Conservation (phyloP, 805 yeast species). For the Nakazawaea ambrosiae region DNA sequence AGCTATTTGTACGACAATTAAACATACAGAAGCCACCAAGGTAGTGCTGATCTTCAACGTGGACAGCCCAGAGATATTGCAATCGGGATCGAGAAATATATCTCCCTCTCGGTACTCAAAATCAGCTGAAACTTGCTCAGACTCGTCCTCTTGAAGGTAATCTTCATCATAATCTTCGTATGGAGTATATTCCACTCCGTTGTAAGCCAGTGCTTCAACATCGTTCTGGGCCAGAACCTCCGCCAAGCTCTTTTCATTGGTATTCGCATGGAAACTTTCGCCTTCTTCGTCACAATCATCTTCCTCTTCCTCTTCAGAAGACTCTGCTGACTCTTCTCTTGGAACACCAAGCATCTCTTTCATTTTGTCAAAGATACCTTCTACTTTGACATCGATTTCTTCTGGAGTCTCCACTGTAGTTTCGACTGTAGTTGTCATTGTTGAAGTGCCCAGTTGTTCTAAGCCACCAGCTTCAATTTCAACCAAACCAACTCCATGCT, state of each 20-base stretch:
- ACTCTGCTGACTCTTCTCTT: constrained; percentile 12
- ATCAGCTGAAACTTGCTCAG: constrained; percentile 3
- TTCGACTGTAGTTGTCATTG: too few relatives aligned
- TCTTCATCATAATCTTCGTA: constrained; percentile 9
- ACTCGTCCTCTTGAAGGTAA: background rate
- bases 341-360: too few relatives aligned
- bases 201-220: background rate
- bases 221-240: constrained; percentile 12
- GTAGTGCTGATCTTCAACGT: background rate
- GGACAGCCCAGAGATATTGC: constrained; percentile 8
- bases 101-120: constrained; percentile 8
- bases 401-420: too few relatives aligned
- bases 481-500: too few relatives aligned
- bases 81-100: constrained; percentile 7
- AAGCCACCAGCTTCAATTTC: too few relatives aligned
- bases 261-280: too few relatives aligned
- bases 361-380: too few relatives aligned
- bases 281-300: constrained; percentile 13
- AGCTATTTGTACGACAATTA: too few relatives aligned
- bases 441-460: too few relatives aligned
- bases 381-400: too few relatives aligned
- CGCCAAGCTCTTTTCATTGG: too few relatives aligned
- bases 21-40: too few relatives aligned
- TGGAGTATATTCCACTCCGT: constrained; percentile 4
- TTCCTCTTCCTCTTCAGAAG: constrained; percentile 17